A percentile compares a stretch with the other conserved stretches of the same genome.
Conservation (phyloP, 306 rosid genomes). For the Glycyrrhiza uralensis region DNA sequence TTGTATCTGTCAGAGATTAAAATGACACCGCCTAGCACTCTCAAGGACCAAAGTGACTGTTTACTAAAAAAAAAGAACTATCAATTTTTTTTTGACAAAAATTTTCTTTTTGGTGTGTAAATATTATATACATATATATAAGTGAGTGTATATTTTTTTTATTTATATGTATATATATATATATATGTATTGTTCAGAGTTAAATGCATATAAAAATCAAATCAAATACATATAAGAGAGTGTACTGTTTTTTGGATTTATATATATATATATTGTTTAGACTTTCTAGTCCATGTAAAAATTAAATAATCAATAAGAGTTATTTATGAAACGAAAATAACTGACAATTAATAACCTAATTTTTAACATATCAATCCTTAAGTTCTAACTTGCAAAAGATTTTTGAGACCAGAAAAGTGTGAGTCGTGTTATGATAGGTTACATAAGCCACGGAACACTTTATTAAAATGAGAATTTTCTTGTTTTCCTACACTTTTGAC, state of each 20-base stretch:
- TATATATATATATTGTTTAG: not conserved
- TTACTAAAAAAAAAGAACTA: no score
- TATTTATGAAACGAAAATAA: not conserved
- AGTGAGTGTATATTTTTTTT: no score
- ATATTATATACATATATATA: no score
- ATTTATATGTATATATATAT: no score
- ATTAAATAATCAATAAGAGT: not conserved
- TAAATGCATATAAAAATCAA: no score
- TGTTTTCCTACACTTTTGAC: not conserved
- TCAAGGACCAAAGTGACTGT: no score
- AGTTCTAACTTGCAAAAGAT: not conserved
- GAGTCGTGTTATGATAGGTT: not conserved
- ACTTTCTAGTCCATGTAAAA: not conserved
- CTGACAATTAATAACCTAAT: not conserved
- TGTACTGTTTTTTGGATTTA: not conserved
- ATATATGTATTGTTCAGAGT: no score
- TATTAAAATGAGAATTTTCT: slow-evolving; percentile 4
- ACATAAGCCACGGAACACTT: not conserved
- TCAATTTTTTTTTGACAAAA: no score
- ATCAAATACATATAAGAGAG: not conserved
- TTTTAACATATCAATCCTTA: not conserved
- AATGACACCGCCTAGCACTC: no score
- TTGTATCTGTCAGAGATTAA: no score
- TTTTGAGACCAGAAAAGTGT: not conserved
- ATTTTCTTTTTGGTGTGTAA: no score